Evolutionary conservation across 108 stramenopile genomes (phyloP).

Genomic region (Seminavis robusta): DNA sequence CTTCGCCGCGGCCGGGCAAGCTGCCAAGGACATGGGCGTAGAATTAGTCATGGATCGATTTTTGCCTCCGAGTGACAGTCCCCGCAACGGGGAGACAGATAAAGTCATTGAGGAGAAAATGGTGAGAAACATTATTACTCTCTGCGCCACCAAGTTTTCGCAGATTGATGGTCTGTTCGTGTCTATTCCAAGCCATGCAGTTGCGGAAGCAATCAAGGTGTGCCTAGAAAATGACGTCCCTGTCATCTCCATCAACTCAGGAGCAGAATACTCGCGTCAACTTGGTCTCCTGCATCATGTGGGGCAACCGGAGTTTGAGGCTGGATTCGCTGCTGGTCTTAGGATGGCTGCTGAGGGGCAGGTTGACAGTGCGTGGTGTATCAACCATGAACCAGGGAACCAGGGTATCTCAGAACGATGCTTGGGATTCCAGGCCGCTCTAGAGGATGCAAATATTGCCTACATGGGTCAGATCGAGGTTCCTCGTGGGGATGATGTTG

Average conservation of each 20-base stretch:
- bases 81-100: no score
- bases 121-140: background rate
- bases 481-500: slow-evolving; percentile 13
- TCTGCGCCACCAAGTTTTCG: slow-evolving; percentile 8
- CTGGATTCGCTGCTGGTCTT: slow-evolving; percentile 1
- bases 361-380: no score
- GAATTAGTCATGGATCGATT: slow-evolving; percentile 10
- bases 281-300: slow-evolving; percentile 5
- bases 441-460: no score
- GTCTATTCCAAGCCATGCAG: slow-evolving; percentile 9
- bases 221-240: slow-evolving; percentile 7
- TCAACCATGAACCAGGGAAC: slow-evolving; percentile 11
- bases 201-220: slow-evolving; percentile 2
- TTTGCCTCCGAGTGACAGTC: no score
- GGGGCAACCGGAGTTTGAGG: slow-evolving; percentile 4
- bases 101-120: no score
- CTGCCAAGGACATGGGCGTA: slow-evolving; percentile 19
- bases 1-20: slow-evolving; percentile 10
- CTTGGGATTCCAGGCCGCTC: slow-evolving; percentile 15
- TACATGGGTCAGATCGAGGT: slow-evolving; percentile 8
- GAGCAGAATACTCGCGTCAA: background rate
- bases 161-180: slow-evolving; percentile 25
- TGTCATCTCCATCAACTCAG: slow-evolving; percentile 13
- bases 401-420: slow-evolving; percentile 12
- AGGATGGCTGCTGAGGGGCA: no score